Base-by-base conservation (phyloP, 495 filamentous ascomycete species). In the Lepraria neglecta region DNA sequence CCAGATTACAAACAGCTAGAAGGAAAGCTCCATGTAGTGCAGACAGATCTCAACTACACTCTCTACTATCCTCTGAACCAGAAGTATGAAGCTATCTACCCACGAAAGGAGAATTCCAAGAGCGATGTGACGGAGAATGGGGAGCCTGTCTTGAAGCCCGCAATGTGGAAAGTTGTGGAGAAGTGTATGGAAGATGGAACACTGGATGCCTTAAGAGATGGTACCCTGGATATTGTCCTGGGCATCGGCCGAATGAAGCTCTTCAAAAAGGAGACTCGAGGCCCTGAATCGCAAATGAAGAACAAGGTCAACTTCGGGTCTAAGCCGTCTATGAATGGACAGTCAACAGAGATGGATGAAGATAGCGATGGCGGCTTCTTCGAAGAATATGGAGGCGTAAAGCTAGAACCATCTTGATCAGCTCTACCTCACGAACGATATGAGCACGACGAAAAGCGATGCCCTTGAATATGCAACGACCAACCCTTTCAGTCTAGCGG, bases 1-100 rank as follows among this genome's bases (percentile, higher is more conserved):
- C 28, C 67, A 4, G 63, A 80, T 31, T 73, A 76, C 10, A 72
- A 80, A 24, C 72, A 71, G 12, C 68, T 88, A 43, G 72, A 82
- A 48, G 65, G 71, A 31, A 78, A 85, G 58, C 77, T 96, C 38
- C 86, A 91, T 64, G 73, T 74, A 15, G 86, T 87, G 6, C 81
- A 87, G 61, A 83, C 97, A 17, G 91, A 96, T 68, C 73, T 92
- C 59, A 90, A 92, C 68, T 98, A 98, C 68, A 84, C 90, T 1
- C 80, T 87, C 48, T 91, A 89, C 74, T 91, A 83, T 68, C 94
- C 94, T 6, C 82, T 90, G 45, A 78, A 81, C 61, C 84, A 90
- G 68, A 83, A 84, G 64, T 98, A 98, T 74, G 75, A 88, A 59
- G 84, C 88, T 21, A 74, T 97, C 6, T 97, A 89, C 67, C 79